Evolutionary conservation across 2,329 filamentous ascomycete species (phyloP), one percentile per base, ranked within the genome.

Genomic region (Colletotrichum musicola): DNA sequence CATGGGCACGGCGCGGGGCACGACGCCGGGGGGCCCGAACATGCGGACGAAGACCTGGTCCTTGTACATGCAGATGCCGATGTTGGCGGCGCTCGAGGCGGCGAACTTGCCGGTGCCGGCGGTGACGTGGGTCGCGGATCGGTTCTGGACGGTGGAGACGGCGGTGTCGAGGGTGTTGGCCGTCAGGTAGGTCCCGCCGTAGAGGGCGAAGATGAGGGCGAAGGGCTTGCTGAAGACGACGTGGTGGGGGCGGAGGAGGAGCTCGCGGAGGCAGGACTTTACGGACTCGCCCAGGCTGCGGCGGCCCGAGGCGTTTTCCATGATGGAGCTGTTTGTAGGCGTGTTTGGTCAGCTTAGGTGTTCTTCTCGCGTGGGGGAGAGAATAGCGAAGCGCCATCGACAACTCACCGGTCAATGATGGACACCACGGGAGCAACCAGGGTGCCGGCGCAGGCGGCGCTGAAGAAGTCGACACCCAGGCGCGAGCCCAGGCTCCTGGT

Each of bases 141-240:
- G 80, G 75, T 88, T 81, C 56, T 83, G 79, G 14, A 89, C 73
- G 1, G 92, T 94, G 5, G 93, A 91, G 51, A 89, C 83, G 55
- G 89, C 79, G 0, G 95, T 98, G 82, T 98, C 95, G 77, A 97
- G 89, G 13, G 87, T 82, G 83, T 98, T 98, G 71, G 95, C 95
- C 1, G 93, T 94, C 13, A 96, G 82, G 83, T 98, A 98, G 68
- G 95, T 98, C 72, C 93, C 91, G 70, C 90, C 93, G 84, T 98
- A 98, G 50, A 97, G 84, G 80, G 88, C 83, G 81, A 89, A 86
- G 77, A 94, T 91, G 72, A 94, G 85, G 53, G 83, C 88, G 74
- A 92, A 92, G 1, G 92, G 91, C 68, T 88, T 88, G 57, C 89
- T 89, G 76, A 89, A 80, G 72, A 94, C 74, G 74, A 92, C 84